Evolutionary conservation across 225 moss, liverwort and hornwort species (phyloP).

Genomic region (Pseudisothecium myosuroides): DNA sequence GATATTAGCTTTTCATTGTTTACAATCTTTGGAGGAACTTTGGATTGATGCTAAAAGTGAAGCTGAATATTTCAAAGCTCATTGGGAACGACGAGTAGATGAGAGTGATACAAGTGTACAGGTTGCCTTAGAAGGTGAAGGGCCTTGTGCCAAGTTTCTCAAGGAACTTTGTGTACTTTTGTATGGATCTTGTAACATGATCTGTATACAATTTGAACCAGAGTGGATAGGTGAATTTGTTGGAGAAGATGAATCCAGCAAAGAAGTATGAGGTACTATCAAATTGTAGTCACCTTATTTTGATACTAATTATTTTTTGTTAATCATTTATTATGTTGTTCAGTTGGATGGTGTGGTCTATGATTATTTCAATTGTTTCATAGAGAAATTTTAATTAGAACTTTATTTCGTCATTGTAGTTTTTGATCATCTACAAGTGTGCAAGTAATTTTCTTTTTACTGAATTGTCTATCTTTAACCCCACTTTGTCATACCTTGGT

Average conservation of each 20-base stretch:
- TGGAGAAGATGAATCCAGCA: no score
- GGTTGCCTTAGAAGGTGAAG: not conserved
- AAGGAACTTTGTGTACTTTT: rapidly evolving
- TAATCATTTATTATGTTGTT: not conserved
- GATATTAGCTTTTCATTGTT: not conserved
- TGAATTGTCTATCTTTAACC: no score
- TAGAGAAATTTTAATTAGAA: not conserved
- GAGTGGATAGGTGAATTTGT: no score
- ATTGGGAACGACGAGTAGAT: rapidly evolving
- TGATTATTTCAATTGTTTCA: no score
- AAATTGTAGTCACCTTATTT: no score
- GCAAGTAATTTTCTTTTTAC: not conserved
- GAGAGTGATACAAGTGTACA: rapidly evolving
- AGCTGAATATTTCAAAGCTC: rapidly evolving
- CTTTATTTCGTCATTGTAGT: not conserved
- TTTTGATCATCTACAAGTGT: not conserved
- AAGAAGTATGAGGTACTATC: no score
- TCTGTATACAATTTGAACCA: no score
- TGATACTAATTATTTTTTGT: not conserved
- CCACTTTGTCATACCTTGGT: no score
- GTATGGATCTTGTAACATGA: not conserved
- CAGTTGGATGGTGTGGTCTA: not conserved
- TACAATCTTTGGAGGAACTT: not conserved
- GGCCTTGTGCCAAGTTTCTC: not conserved
- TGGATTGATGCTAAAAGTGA: rapidly evolving